These are phyloP conservation scores for Tolypocladium tropicale DNA, from an alignment of 2,329 filamentous ascomycete species.

Conservation along the genomic window DNA sequence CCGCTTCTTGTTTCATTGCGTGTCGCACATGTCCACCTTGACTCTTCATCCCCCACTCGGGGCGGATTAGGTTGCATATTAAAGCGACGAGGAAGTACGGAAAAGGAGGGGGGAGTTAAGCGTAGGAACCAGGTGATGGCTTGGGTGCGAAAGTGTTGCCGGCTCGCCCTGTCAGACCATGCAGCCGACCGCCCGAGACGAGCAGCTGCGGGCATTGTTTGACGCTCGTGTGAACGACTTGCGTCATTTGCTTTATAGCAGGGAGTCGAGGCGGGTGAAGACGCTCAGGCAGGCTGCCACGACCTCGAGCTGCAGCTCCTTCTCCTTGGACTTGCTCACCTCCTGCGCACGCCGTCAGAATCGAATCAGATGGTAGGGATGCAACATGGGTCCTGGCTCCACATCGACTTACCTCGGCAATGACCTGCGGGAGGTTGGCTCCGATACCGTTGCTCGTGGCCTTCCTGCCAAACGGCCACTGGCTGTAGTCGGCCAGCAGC, in stretches of 20 bases:
- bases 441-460: constrained; percentile 73
- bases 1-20: not conserved
- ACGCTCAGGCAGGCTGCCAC: constrained; percentile 94
- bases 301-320: constrained; percentile 93
- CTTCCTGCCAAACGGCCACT: constrained; percentile 90
- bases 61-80: not conserved
- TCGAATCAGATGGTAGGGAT: not conserved
- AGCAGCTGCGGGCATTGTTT: not conserved
- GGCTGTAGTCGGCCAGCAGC: constrained; percentile 87
- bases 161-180: not conserved
- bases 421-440: constrained; percentile 80
- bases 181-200: not conserved
- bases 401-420: constrained; percentile 53
- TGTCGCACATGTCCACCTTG: not conserved
- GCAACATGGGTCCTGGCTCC: not conserved
- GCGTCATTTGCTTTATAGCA: constrained; percentile 53
- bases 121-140: not conserved
- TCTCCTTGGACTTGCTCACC: constrained; percentile 76
- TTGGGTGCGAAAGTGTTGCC: not conserved
- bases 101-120: not conserved
- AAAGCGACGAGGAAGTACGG: not conserved
- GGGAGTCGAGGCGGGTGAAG: constrained; percentile 92
- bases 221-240: not conserved
- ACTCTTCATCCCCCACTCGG: not conserved
- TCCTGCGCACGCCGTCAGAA: constrained; percentile 39